These are phyloP conservation scores for Coemansia sp. DNA, from an alignment of 192 early-diverging fungal genomes.

Conservation along the genomic window DNA sequence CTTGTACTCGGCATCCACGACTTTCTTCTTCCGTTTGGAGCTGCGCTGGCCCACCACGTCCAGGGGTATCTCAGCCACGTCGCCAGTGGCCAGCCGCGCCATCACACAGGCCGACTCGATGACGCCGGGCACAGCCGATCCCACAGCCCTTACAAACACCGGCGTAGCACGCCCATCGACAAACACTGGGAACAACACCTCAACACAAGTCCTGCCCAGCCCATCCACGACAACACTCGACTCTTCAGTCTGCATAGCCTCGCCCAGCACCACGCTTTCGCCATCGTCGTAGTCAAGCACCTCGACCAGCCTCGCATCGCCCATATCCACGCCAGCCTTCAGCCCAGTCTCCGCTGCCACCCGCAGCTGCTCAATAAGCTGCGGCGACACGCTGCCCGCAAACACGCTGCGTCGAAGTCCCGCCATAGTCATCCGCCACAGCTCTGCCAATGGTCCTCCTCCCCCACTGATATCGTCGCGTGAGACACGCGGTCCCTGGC, in stretches of 20 bases:
- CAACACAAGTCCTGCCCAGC: not conserved
- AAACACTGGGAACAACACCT: constrained; percentile 42
- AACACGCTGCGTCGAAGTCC: constrained; percentile 6
- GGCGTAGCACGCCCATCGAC: constrained; percentile 20
- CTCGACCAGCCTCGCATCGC: not conserved
- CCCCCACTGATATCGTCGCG: not conserved
- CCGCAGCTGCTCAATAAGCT: constrained; percentile 10
- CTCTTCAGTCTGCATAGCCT: constrained; percentile 25
- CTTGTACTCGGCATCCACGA: constrained; percentile 47
- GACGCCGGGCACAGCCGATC: not conserved
- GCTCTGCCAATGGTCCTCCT: not conserved
- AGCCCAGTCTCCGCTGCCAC: not conserved
- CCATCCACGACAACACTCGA: not conserved
- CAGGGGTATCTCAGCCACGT: constrained; percentile 17
- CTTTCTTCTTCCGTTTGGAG: not conserved
- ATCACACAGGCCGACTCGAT: constrained; percentile 13
- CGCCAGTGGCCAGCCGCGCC: constrained; percentile 17
- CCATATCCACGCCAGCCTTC: not conserved
- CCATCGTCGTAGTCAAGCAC: not conserved
- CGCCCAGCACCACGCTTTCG: constrained; percentile 22
- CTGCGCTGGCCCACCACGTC: not conserved
- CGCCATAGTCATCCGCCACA: not conserved
- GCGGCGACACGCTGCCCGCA: not conserved
- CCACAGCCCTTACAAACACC: constrained; percentile 28
- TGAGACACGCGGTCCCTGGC: not conserved